Evolutionary conservation across 23 red algal genomes (phyloP).

Genomic region (Cyanidioschyzon merolae): DNA sequence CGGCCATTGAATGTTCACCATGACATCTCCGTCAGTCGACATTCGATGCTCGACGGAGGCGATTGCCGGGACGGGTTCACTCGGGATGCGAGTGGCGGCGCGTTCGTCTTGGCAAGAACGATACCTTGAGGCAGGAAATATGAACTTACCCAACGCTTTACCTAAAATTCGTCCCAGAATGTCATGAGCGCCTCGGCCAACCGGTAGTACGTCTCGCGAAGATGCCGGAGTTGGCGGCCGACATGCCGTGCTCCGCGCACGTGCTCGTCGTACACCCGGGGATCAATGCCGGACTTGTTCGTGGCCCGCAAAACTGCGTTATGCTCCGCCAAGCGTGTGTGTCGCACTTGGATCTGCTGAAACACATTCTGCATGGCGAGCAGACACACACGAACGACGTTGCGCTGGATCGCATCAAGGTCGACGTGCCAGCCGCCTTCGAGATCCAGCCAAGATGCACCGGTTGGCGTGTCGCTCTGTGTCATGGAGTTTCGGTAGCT

Average conservation of each 20-base stretch:
- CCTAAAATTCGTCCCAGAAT: neutral
- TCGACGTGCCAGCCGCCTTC: neutral
- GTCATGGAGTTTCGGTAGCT: neutral
- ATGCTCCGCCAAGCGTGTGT: neutral
- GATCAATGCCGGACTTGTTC: constrained; percentile 15
- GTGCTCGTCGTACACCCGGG: neutral
- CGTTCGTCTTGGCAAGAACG: too few relatives aligned
- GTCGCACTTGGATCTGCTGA: neutral
- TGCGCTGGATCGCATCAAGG: neutral
- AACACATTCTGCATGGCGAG: neutral
- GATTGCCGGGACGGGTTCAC: too few relatives aligned
- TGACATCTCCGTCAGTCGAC: too few relatives aligned
- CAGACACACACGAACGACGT: neutral
- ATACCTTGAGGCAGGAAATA: too few relatives aligned
- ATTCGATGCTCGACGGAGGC: too few relatives aligned
- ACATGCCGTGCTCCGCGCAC: neutral
- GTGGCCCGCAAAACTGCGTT: neutral
- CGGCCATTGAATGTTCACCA: too few relatives aligned
- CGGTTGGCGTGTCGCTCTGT: neutral
- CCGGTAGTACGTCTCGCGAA: neutral
- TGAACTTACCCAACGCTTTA: too few relatives aligned
- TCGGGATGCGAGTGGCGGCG: too few relatives aligned
- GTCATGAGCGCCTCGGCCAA: neutral
- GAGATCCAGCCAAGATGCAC: neutral
- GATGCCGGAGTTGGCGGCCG: neutral